Base-by-base conservation (phyloP, 2,329 filamentous ascomycete species). In the Leptographium flavum region DNA sequence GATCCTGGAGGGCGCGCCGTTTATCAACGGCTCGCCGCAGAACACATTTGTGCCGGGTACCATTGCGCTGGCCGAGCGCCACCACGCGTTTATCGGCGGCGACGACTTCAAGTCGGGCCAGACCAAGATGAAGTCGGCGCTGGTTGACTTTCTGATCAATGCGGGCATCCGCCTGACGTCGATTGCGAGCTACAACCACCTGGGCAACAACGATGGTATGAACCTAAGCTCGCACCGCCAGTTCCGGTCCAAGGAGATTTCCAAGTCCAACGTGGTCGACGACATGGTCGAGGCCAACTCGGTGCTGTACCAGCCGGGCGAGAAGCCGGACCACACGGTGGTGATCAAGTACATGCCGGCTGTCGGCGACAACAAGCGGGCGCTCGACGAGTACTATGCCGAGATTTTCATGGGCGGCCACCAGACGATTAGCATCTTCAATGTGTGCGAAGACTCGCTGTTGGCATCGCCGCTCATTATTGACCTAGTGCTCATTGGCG, bases 311-410 rank as follows among this genome's bases (percentile, higher is more conserved):
- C 79, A 82, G 66, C 71, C 85, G 58, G 87, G 81, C 55, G 92
- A 98, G 70, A 88, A 96, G 65, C 92, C 92, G 2, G 88, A 98
- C 63, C 92, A 98, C 71, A 93, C 86, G 49, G 92, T 98, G 49
- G 92, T 98, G 56, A 98, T 98, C 79, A 98, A 98, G 78, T 98
- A 98, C 73, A 94, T 98, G 88, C 92, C 92, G 31, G 87, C 88
- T 52, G 92, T 98, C 41, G 92, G 92, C 51, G 92, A 98, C 69
- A 93, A 95, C 76, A 98, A 98, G 79, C 87, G 92, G 61, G 92
- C 92, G 45, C 75, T 98, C 45, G 92, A 98, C 59, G 92, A 98
- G 74, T 98, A 98, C 76, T 95, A 95, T 56, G 92, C 87, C 46
- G 90, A 98, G 74, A 96, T 98, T 67, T 98, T 98, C 76, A 76